Conservation (phyloP, 2,329 filamentous ascomycete species). For the Claviceps digitariae region DNA sequence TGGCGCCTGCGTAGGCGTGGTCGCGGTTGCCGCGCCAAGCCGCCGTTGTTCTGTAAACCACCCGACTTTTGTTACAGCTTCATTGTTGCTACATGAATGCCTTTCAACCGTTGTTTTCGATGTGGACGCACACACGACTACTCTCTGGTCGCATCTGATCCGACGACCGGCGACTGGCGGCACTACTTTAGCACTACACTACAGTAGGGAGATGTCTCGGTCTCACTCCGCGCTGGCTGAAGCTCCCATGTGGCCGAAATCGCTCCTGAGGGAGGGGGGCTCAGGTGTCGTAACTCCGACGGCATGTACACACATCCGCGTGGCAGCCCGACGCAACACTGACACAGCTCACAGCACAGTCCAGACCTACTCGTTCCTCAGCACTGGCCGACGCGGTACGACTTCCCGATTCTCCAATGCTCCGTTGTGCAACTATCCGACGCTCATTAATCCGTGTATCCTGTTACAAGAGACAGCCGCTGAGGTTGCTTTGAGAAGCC, state of each 20-base stretch:
- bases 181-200: no score
- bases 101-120: no score
- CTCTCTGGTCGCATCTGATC: no score
- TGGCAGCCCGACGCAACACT: not conserved
- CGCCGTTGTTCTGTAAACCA: not conserved
- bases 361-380: no score
- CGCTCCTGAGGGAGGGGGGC: not conserved
- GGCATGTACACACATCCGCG: not conserved
- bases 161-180: not conserved
- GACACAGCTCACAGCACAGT: not conserved
- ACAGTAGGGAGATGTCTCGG: no score
- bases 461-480: no score
- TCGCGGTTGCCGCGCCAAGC: conserved; percentile 1
- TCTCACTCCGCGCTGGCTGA: not conserved
- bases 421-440: not conserved
- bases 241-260: not conserved
- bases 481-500: no score
- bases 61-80: no score
- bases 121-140: no score
- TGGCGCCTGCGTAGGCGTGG: not conserved
- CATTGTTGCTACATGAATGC: no score
- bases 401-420: not conserved
- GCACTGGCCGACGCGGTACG: no score
- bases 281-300: not conserved
- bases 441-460: no score